phyloP scores from a whole-genome alignment of 441 rosid genomes.

The Euphorbia schlechtendalii region DNA sequence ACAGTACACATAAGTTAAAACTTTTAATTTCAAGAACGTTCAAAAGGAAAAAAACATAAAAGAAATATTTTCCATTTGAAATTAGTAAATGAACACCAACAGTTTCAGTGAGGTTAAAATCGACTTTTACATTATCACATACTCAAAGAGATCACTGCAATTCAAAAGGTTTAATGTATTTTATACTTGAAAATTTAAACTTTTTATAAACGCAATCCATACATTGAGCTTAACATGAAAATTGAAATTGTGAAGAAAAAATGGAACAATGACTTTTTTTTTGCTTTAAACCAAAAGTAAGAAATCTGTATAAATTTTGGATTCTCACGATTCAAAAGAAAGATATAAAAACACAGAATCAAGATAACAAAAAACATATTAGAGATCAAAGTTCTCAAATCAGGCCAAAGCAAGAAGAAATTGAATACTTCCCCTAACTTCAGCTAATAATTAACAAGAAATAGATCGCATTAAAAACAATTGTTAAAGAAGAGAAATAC shows the following conservation, averaged over 20 bases:
- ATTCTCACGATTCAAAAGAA: not conserved
- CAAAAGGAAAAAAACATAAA: not conserved
- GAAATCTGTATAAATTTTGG: not conserved
- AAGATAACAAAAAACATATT: too few relatives aligned
- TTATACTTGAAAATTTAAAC: not conserved
- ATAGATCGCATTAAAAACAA: not conserved
- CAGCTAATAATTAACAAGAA: not conserved
- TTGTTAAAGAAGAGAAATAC: conserved; percentile 1
- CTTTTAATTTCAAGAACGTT: not conserved
- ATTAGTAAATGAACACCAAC: not conserved
- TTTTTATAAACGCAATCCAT: not conserved
- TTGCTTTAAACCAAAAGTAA: not conserved
- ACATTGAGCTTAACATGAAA: not conserved
- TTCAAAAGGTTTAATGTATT: not conserved
- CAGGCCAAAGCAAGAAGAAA: not conserved
- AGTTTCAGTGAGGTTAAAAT: too few relatives aligned
- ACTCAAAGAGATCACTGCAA: not conserved
- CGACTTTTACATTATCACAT: not conserved
- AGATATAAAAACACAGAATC: too few relatives aligned
- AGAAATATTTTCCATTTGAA: not conserved
- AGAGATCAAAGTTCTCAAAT: too few relatives aligned
- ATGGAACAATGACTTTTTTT: not conserved
- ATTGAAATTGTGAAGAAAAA: not conserved
- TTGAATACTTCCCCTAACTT: not conserved
- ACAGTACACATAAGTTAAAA: not conserved